phyloP scores from a whole-genome alignment of 2,329 filamentous ascomycete species.

The Clarireedia monteithiana region DNA sequence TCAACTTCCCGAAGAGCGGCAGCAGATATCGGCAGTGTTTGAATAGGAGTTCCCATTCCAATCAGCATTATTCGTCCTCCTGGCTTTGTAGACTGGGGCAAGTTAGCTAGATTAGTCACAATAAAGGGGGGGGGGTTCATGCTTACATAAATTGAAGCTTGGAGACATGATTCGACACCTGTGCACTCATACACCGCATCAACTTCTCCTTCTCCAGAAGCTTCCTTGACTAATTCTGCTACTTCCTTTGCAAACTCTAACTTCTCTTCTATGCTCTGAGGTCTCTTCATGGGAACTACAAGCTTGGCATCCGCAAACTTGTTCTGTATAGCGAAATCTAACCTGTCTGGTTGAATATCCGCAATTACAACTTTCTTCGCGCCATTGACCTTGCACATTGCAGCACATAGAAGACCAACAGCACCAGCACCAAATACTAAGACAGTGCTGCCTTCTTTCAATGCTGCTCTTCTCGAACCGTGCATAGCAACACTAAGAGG shows the following conservation, averaged over 20 bases:
- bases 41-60: constrained; percentile 71
- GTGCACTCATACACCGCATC: constrained; percentile 61
- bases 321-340: constrained; percentile 59
- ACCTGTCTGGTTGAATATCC: constrained; percentile 82
- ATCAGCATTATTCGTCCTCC: constrained; percentile 70
- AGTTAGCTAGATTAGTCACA: constrained; percentile 6
- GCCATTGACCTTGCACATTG: constrained; percentile 55
- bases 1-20: constrained; percentile 70
- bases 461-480: constrained; percentile 71
- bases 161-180: constrained; percentile 48
- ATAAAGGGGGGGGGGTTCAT: not conserved
- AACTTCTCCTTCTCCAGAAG: constrained; percentile 43
- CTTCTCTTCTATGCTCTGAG: constrained; percentile 26
- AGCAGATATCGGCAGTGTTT: constrained; percentile 65
- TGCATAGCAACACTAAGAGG: constrained; percentile 85
- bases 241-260: constrained; percentile 30
- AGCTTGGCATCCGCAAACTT: constrained; percentile 27
- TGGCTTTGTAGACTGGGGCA: constrained; percentile 46
- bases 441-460: constrained; percentile 75
- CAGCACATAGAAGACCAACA: constrained; percentile 58
- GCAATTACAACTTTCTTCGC: constrained; percentile 87
- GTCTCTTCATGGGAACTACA: constrained; percentile 28
- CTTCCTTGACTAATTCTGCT: constrained; percentile 43
- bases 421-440: constrained; percentile 89
- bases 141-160: constrained; percentile 45